phyloP scores from a whole-genome alignment of 768 basidiomycete genomes.

The Boletellus ananiceps region DNA sequence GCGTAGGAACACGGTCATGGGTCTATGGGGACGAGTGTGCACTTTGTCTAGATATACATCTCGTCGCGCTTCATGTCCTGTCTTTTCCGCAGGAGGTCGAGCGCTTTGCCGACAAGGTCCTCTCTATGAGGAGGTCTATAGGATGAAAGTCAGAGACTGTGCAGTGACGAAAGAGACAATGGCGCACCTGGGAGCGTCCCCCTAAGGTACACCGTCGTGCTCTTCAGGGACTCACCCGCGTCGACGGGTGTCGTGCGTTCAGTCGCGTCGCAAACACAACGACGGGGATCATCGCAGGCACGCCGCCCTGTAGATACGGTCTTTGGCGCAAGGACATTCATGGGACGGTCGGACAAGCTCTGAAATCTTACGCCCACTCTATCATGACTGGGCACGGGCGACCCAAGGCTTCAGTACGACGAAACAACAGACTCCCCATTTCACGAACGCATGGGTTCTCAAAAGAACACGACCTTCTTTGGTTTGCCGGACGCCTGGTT shows the following conservation, averaged over 20 bases:
- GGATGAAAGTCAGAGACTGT: background rate
- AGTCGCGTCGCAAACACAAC: too few species aligned
- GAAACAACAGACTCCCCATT: background rate
- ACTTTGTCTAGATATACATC: conserved; percentile 82
- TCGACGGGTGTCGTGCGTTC: too few species aligned
- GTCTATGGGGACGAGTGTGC: conserved; percentile 7
- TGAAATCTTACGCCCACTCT: too few species aligned
- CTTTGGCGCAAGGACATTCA: conserved; percentile 24
- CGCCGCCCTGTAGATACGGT: conserved; percentile 52
- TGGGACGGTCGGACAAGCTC: conserved; percentile 11
- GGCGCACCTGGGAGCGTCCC: conserved; percentile 47
- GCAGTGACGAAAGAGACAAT: background rate
- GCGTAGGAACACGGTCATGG: background rate
- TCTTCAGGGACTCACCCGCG: conserved; percentile 1
- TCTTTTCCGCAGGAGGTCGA: conserved; percentile 49
- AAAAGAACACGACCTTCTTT: conserved; percentile 51
- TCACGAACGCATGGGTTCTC: conserved; percentile 5
- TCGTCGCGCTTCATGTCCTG: conserved; percentile 65
- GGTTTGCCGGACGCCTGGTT: conserved; percentile 18
- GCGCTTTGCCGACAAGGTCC: conserved; percentile 74
- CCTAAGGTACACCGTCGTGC: conserved; percentile 6
- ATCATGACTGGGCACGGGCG: too few species aligned
- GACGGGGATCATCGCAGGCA: conserved; percentile 17
- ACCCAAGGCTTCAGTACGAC: background rate
- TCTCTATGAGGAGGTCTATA: conserved; percentile 43